Percentiles rank a stretch among this genome's conserved stretches.
Conservation (phyloP, 2,329 filamentous ascomycete genomes). For the Trichoderma sp. region DNA sequence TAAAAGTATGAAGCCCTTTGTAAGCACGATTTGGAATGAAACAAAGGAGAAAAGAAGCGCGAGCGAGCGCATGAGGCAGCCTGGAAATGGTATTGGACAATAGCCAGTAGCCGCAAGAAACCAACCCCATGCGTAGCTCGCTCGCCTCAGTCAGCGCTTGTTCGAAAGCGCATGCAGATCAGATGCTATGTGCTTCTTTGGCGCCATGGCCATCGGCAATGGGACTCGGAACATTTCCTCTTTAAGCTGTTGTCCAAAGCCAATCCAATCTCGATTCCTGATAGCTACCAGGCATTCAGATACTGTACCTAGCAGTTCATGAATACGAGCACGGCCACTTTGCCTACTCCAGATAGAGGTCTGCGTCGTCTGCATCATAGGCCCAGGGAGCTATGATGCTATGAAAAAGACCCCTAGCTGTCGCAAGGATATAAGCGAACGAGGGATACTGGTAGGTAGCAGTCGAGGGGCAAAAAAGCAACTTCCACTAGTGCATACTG, state of each 20-base stretch:
- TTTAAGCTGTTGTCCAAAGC: background rate
- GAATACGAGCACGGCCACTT: background rate
- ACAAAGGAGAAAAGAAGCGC: background rate
- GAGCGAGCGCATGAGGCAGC: background rate
- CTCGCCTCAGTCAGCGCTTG: background rate
- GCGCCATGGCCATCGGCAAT: background rate
- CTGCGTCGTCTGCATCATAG: background rate
- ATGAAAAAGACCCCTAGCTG: too few species aligned
- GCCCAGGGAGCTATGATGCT: background rate
- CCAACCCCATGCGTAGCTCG: background rate
- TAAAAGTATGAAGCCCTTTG: background rate
- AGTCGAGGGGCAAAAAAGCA: background rate
- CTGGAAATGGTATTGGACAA: background rate
- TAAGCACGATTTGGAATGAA: background rate
- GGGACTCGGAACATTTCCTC: background rate
- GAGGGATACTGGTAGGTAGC: background rate
- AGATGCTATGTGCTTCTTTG: background rate
- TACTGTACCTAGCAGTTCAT: background rate
- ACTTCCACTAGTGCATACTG: background rate
- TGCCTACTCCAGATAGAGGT: background rate
- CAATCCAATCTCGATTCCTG: background rate
- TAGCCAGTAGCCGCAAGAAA: background rate
- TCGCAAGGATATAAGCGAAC: background rate
- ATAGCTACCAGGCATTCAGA: background rate
- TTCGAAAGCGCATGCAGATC: background rate